phyloP scores from a whole-genome alignment of 371 early-diverging fungal species.

The Actinomucor elegans region DNA sequence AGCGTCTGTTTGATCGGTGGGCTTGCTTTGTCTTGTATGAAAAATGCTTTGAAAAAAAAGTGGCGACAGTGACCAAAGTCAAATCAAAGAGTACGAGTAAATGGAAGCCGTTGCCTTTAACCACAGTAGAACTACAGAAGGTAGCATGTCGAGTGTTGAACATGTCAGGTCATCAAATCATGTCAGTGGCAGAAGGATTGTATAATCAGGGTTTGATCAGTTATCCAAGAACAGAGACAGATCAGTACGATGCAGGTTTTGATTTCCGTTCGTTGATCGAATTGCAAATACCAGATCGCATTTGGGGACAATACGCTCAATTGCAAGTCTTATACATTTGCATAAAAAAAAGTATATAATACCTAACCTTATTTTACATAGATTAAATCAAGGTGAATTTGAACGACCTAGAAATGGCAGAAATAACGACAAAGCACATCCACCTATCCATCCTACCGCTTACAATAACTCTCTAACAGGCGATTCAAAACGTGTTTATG shows the following conservation, averaged over 20 bases:
- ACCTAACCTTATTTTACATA: slow-evolving; percentile 10
- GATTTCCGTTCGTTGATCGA: slow-evolving; percentile 70
- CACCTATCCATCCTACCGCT: slow-evolving; percentile 98
- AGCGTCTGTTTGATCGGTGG: slow-evolving; percentile 76
- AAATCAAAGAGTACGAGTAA: slow-evolving; percentile 69
- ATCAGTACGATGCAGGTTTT: slow-evolving; percentile 83
- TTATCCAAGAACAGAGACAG: slow-evolving; percentile 99
- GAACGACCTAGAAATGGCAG: slow-evolving; percentile 84
- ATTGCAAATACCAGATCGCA: slow-evolving; percentile 59
- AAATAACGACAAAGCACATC: slow-evolving; percentile 98
- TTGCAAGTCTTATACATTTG: slow-evolving; percentile 53
- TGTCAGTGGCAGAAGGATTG: slow-evolving; percentile 88
- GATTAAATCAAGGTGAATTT: slow-evolving; percentile 77
- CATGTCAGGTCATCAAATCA: slow-evolving; percentile 81
- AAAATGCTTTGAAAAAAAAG: slow-evolving; percentile 57
- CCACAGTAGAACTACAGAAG: slow-evolving; percentile 96
- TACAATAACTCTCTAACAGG: slow-evolving; percentile 55
- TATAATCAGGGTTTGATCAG: slow-evolving; percentile 92
- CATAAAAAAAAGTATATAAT: not conserved
- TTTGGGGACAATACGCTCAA: slow-evolving; percentile 71
- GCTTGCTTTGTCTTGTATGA: slow-evolving; percentile 74
- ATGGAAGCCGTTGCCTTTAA: slow-evolving; percentile 92
- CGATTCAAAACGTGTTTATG: slow-evolving; percentile 82
- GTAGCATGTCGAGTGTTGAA: slow-evolving; percentile 70
- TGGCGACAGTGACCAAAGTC: slow-evolving; percentile 66